These are phyloP conservation scores for Simplicillium sp. DNA, from an alignment of 2,329 filamentous ascomycete species.

Conservation along the genomic window DNA sequence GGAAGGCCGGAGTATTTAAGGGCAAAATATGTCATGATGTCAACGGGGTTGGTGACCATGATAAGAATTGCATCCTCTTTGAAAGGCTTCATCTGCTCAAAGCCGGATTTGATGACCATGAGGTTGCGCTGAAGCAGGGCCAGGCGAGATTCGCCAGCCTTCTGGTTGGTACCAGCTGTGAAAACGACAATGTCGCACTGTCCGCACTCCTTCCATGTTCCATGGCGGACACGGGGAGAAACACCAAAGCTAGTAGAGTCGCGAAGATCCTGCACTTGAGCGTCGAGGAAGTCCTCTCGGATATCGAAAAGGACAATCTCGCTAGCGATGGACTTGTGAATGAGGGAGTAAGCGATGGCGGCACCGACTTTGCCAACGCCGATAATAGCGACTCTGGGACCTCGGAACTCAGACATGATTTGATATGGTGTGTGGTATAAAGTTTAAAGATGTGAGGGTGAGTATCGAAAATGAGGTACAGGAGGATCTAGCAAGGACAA, in stretches of 20 bases:
- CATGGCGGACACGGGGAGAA: slow-evolving; percentile 31
- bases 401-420: slow-evolving; percentile 5
- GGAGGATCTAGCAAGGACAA: too few relatives aligned
- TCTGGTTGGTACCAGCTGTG: slow-evolving; percentile 42
- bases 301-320: slow-evolving; percentile 46
- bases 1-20: slow-evolving; percentile 37
- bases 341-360: slow-evolving; percentile 39
- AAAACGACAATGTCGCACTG: slow-evolving; percentile 45
- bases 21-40: slow-evolving; percentile 41
- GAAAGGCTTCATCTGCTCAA: slow-evolving; percentile 38
- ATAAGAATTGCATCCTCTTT: slow-evolving; percentile 35
- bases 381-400: slow-evolving; percentile 31
- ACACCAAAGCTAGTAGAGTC: slow-evolving; percentile 36
- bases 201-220: slow-evolving; percentile 35
- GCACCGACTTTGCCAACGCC: slow-evolving; percentile 41
- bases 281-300: slow-evolving; percentile 33
- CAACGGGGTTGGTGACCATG: slow-evolving; percentile 44
- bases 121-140: slow-evolving; percentile 26
- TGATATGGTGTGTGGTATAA: neutral
- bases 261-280: slow-evolving; percentile 40
- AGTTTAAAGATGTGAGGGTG: too few relatives aligned
- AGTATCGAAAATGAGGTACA: too few relatives aligned
- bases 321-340: slow-evolving; percentile 36
- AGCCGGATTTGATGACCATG: slow-evolving; percentile 34
- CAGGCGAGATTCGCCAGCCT: slow-evolving; percentile 1